These are phyloP conservation scores for Mycena pura DNA, from an alignment of 768 basidiomycete species.

Conservation along the genomic window DNA sequence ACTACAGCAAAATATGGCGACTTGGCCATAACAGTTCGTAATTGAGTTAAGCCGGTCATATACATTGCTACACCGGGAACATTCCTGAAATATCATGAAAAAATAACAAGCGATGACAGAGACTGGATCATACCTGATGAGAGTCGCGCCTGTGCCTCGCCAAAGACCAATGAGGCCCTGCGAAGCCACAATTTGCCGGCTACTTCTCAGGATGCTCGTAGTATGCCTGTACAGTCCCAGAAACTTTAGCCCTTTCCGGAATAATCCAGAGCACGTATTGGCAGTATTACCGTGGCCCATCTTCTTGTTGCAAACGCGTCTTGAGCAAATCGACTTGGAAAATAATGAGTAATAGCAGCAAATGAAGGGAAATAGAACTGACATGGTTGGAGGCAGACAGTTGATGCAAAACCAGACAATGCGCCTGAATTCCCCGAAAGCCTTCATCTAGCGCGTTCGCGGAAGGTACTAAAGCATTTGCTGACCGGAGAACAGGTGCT, in stretches of 20 bases:
- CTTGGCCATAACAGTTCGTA: slow-evolving; percentile 77
- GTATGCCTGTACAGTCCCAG: slow-evolving; percentile 36
- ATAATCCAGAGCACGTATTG: not conserved
- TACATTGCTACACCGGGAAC: slow-evolving; percentile 94
- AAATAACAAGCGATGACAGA: not conserved
- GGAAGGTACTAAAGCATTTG: slow-evolving; percentile 1
- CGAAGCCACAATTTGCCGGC: slow-evolving; percentile 62
- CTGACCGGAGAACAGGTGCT: slow-evolving; percentile 70
- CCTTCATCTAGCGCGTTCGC: not conserved
- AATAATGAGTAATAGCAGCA: not conserved
- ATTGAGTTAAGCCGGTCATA: slow-evolving; percentile 84
- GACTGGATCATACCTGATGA: slow-evolving; percentile 61
- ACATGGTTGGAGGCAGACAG: slow-evolving; percentile 81
- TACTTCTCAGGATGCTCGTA: slow-evolving; percentile 54
- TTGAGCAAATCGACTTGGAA: slow-evolving; percentile 84
- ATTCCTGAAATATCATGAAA: slow-evolving; percentile 58
- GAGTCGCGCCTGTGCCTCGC: slow-evolving; percentile 86
- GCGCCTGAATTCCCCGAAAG: slow-evolving; percentile 56
- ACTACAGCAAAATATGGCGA: slow-evolving; percentile 69
- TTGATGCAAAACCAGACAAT: slow-evolving; percentile 79
- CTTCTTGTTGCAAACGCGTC: slow-evolving; percentile 89
- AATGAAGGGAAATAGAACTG: not conserved
- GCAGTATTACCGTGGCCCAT: slow-evolving; percentile 51
- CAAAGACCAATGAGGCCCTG: slow-evolving; percentile 80
- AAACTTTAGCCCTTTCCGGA: not conserved